phyloP scores from a whole-genome alignment of 495 filamentous ascomycete genomes.

The Penicillium angulare region DNA sequence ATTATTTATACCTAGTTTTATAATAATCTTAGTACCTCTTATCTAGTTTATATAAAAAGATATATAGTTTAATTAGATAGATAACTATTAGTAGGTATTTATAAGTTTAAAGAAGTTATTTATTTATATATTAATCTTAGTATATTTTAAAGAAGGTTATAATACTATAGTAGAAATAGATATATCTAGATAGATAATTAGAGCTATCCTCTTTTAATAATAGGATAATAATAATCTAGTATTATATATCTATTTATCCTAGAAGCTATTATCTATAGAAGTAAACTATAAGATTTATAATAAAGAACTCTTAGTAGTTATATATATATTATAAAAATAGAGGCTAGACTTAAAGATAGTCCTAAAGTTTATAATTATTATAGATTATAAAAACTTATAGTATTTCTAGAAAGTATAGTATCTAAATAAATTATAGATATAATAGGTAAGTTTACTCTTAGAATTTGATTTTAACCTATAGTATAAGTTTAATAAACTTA shows the following conservation, averaged over 20 bases:
- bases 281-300: neutral
- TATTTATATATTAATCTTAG: slow-evolving; percentile 7
- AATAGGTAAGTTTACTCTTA: neutral
- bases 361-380: neutral
- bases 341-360: neutral
- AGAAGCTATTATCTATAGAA: neutral
- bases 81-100: neutral
- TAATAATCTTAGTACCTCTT: neutral
- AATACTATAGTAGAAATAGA: neutral
- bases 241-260: neutral
- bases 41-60: slow-evolving; percentile 17
- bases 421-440: neutral
- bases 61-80: slow-evolving; percentile 12
- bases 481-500: neutral
- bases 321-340: neutral
- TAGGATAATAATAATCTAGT: neutral
- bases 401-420: neutral
- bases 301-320: neutral
- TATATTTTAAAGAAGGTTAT: neutral
- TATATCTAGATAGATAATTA: neutral
- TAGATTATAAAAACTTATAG: neutral
- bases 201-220: neutral
- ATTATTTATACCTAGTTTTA: neutral
- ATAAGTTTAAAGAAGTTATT: slow-evolving; percentile 2
- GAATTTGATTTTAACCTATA: neutral